Conservation (phyloP, 176 grass and related monocot genomes). For the Secale cereale region DNA sequence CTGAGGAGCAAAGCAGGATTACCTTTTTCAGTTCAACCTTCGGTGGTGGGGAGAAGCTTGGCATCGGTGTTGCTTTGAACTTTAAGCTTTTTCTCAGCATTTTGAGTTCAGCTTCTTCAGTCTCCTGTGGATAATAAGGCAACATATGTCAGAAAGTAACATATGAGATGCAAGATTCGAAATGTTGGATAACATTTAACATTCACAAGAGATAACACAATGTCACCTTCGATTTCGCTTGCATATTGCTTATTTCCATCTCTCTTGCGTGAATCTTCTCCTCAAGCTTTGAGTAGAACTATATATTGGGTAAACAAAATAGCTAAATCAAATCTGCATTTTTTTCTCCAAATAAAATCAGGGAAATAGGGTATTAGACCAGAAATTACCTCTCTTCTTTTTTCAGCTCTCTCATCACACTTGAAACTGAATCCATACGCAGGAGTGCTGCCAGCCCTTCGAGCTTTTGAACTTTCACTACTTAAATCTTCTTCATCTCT, state of each 20-base stretch:
- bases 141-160: slow-evolving; percentile 15
- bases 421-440: slow-evolving; percentile 64
- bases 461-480: slow-evolving; percentile 39
- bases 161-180: not conserved
- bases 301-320: slow-evolving; percentile 16
- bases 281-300: slow-evolving; percentile 72
- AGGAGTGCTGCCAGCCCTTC: slow-evolving; percentile 33
- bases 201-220: not conserved
- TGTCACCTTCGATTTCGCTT: slow-evolving; percentile 57
- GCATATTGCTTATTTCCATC: slow-evolving; percentile 53
- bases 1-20: slow-evolving; percentile 1
- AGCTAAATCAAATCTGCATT: not conserved
- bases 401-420: slow-evolving; percentile 66
- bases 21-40: slow-evolving; percentile 68
- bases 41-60: slow-evolving; percentile 51
- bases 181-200: not conserved
- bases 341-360: not conserved
- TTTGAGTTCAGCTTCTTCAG: slow-evolving; percentile 67
- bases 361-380: not conserved
- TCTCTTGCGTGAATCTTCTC: slow-evolving; percentile 67
- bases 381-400: slow-evolving; percentile 47
- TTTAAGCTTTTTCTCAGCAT: slow-evolving; percentile 62
- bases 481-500: slow-evolving; percentile 41
- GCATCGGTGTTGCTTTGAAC: slow-evolving; percentile 70
- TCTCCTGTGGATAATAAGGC: slow-evolving; percentile 40